Evolutionary conservation across 202 grass and related monocot genomes (phyloP), one percentile per base, ranked within the genome.

Genomic region (Cymbopogon flexuosus): DNA sequence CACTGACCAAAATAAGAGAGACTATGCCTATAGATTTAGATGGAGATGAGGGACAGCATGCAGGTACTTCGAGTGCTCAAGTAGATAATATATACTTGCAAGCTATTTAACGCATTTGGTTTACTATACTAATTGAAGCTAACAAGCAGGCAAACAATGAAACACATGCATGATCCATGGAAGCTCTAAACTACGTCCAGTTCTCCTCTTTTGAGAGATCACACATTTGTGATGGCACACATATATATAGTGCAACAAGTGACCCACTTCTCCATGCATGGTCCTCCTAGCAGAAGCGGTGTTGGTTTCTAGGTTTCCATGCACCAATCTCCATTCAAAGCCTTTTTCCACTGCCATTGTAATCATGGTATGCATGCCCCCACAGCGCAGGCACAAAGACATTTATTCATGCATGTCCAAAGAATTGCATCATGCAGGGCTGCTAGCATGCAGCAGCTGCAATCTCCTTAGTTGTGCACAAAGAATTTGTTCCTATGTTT

Each of bases 391-490:
- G 84, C 78, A 82, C 59, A 85, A 61, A 73, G 10, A 73, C 27
- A 27, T 27, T 27, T 27, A 27, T 27, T 27, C 27, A 39, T 39
- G 37, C 67, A 87, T 87, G 52, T 79, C 70, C 56, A 60, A 85
- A 54, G 62, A 79, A 75, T 67, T 51, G 73, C 72, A 42, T 21
- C 52, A 57, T 22, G 54, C 54, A 70, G 54, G 27, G 27, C 27
- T 27, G 27, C 27, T 27, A 27, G 27, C 27, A 27, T 27, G 54
- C 54, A 70, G 54, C 54, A 61, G 6, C 15, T 30, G 73, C 82
- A 57, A 92, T 92, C 79, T 92, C 79, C 85, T 96, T 86, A 83
- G 90, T 90, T 87, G 81, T 70, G 87, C 87, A 90, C 83, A 96
- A 88, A 88, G 86, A 96, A 96, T 88, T 77, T 84, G 65, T 64